Evolutionary conservation across 257 asterid genomes (phyloP), one percentile per base, ranked within the genome.

Genomic region (Rauvolfia tetraphylla): DNA sequence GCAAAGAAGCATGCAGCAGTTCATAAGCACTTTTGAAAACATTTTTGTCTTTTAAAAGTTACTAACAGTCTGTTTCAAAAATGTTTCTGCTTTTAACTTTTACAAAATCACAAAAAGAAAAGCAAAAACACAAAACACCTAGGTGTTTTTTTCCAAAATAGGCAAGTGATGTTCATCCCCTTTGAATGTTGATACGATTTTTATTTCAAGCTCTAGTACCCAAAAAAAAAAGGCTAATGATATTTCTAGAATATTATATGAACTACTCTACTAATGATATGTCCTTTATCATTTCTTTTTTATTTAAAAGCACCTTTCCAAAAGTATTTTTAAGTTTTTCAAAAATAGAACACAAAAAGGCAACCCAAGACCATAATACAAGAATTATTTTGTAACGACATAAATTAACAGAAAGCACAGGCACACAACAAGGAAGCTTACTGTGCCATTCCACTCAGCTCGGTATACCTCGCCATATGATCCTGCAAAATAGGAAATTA

Each of bases 381-480:
- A 61, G 14, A 58, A 53, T 59, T 63, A 5, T 49, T 53, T 17
- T 53, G 38, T 23, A n/a, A 23, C 27, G 48, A 75, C 2, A 7
- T 22, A 75, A 11, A 31, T 10, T 46, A 17, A 18, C 15, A 25
- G n/a, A 31, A 51, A 9, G 41, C 33, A 49, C 1, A 33, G n/a
- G 15, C 41, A 27, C 27, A 61, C 5, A 4, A 1, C 39, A 29
- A 38, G 54, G 70, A 33, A 61, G 82, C 97, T 84, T 84, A 95
- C 99, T 68, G 97, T 94, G 86, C 96, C 93, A 85, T 92, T 94
- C 97, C 98, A 94, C 75, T 92, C 98, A 76, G 90, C 91, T 69
- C 93, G 91, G 82, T 92, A 89, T 78, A 94, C 98, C 90, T 94
- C 98, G n/a, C 98, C 98, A 80, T 80, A 94, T 84, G 98, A 94